Base-by-base conservation (phyloP, 176 grass and related monocot genomes). In the Hyparrhenia diplandra region DNA sequence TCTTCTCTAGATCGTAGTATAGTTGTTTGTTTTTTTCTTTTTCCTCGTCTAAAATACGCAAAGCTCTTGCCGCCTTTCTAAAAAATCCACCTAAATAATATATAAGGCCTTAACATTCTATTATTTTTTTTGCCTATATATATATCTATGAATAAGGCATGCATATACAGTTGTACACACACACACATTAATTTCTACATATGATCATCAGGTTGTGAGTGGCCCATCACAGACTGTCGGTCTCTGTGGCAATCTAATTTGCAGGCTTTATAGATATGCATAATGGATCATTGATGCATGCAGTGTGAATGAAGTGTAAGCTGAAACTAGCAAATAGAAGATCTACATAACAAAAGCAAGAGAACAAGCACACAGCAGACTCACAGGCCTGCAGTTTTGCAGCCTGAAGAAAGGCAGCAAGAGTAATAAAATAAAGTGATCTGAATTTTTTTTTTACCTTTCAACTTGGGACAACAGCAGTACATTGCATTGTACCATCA, bases 401-500 rank as follows among this genome's bases (percentile, higher is more conserved):
- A 58, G 67, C 37, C 55, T 58, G 47, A 61, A 75, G 62, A 62
- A 29, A 43, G 47, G 35, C 13, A 67, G 59, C 12, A 51, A 43
- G 30, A 31, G 43, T 71, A 45, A 28, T 3, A 36, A 65, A 14
- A n/a, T 47, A 47, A 47, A 27, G 83, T 71, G 75, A 69, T 58
- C 69, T 27, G 71, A 69, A 17, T 37, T 1, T 39, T 1, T 4
- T 61, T 67, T 83, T 54, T 71, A 45, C 39, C 39, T 62, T 62
- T 12, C 25, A 62, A 27, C 12, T 73, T 51, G 74, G 57, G 47
- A 73, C 80, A 25, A 62, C 59, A 62, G 24, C 25, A 79, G 80
- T 59, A 79, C 59, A 13, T 62, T 62, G 40, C 0, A 52, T 70
- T 39, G 78, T 77, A 80, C 71, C 64, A 83, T 27, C 2, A 68